phyloP scores from a whole-genome alignment of 2,329 filamentous ascomycete genomes.

The Celoporthe dispersa region DNA sequence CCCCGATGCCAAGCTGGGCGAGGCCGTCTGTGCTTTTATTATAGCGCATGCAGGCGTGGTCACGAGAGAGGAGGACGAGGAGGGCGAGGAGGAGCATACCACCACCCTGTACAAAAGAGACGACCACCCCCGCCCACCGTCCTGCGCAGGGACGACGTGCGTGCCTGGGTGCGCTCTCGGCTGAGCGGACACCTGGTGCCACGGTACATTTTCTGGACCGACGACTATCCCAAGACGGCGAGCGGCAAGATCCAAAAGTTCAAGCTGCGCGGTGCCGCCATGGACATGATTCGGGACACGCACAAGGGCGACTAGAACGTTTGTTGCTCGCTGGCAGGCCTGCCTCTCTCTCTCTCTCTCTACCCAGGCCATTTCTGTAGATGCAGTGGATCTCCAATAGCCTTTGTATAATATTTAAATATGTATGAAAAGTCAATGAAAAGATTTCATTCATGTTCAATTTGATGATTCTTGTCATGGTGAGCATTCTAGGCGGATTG shows the following conservation, averaged over 20 bases:
- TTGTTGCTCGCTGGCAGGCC: too few relatives aligned
- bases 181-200: conserved; percentile 80
- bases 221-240: conserved; percentile 89
- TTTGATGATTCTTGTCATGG: too few relatives aligned
- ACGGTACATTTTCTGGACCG: conserved; percentile 85
- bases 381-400: too few relatives aligned
- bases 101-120: too few relatives aligned
- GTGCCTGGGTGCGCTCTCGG: conserved; percentile 71
- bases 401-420: too few relatives aligned
- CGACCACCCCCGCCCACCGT: conserved; percentile 6
- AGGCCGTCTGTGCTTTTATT: conserved; percentile 85
- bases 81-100: conserved; percentile 29
- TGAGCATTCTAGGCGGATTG: too few relatives aligned
- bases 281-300: conserved; percentile 38
- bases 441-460: too few relatives aligned
- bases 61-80: conserved; percentile 34
- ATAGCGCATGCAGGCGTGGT: conserved; percentile 53
- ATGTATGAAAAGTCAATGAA: too few relatives aligned
- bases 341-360: too few relatives aligned
- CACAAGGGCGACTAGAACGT: conserved; percentile 8
- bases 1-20: conserved; percentile 80
- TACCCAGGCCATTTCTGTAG: too few relatives aligned
- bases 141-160: conserved; percentile 63
- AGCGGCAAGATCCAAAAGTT: conserved; percentile 98
- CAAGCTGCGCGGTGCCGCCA: conserved; percentile 72